Percentiles rank a stretch among this genome's conserved stretches.
These are phyloP conservation scores for Epichloe hybrida DNA, from an alignment of 2,329 filamentous ascomycete genomes.

Conservation along the genomic window DNA sequence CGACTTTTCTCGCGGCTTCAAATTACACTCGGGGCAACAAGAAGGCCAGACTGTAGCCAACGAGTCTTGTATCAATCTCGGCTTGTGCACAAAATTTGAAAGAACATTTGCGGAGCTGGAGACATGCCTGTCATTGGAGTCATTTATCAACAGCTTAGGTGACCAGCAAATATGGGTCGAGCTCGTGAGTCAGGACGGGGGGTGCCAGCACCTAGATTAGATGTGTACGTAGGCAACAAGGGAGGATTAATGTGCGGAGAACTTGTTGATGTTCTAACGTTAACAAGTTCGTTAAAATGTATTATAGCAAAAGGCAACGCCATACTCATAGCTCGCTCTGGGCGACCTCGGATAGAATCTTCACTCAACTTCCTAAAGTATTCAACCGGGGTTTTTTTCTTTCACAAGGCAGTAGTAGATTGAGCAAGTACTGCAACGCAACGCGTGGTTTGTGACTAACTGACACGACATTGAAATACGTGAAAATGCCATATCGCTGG, in stretches of 20 bases:
- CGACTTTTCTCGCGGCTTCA: neutral
- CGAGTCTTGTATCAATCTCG: neutral
- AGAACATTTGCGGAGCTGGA: neutral
- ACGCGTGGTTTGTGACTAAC: neutral
- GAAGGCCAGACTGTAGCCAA: neutral
- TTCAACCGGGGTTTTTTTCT: too few relatives aligned
- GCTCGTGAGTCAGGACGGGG: neutral
- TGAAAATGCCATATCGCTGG: neutral
- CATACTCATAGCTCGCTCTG: neutral
- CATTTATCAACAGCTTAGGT: neutral
- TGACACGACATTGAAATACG: neutral
- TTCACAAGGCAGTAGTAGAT: neutral
- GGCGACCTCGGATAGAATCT: too few relatives aligned
- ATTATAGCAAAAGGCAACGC: neutral
- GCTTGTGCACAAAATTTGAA: neutral
- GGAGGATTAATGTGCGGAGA: neutral
- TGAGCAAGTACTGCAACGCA: neutral
- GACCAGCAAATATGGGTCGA: neutral
- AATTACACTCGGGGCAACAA: neutral
- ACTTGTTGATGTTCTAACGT: neutral
- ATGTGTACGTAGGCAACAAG: neutral
- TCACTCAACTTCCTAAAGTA: too few relatives aligned
- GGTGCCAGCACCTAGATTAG: neutral
- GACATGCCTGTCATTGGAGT: neutral
- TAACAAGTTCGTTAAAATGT: neutral